Percentiles rank a stretch among this genome's conserved stretches.
These are phyloP conservation scores for Spongiforma sp. DNA, from an alignment of 1,284 basidiomycete genomes.

Conservation along the genomic window DNA sequence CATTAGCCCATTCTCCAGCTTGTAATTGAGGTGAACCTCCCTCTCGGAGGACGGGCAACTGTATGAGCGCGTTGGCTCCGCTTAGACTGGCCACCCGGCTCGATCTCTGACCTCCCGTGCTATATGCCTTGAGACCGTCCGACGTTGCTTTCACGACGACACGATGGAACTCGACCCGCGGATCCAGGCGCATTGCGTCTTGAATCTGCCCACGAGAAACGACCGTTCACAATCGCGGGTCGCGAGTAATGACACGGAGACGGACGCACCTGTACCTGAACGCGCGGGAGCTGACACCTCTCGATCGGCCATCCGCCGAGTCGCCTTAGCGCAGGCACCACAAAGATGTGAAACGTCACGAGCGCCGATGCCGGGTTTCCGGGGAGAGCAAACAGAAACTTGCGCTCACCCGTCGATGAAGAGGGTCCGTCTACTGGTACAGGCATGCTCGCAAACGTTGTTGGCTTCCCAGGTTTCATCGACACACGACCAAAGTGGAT, in stretches of 20 bases:
- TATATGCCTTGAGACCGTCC: slow-evolving; percentile 65
- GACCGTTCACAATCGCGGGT: not conserved
- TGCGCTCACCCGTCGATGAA: slow-evolving; percentile 34
- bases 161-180: slow-evolving; percentile 84
- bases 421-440: slow-evolving; percentile 9
- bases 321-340: slow-evolving; percentile 77
- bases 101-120: slow-evolving; percentile 86
- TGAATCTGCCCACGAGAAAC: slow-evolving; percentile 49
- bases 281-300: slow-evolving; percentile 64
- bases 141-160: slow-evolving; percentile 59
- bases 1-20: slow-evolving; percentile 58
- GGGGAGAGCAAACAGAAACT: slow-evolving; percentile 82
- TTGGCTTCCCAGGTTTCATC: slow-evolving; percentile 82
- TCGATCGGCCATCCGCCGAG: slow-evolving; percentile 70
- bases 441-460: slow-evolving; percentile 84
- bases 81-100: slow-evolving; percentile 79
- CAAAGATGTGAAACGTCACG: slow-evolving; percentile 89
- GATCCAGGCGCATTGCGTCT: slow-evolving; percentile 68
- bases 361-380: slow-evolving; percentile 90
- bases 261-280: slow-evolving; percentile 63
- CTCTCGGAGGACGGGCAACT: slow-evolving; percentile 60
- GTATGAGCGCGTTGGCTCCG: slow-evolving; percentile 78
- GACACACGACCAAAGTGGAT: slow-evolving; percentile 82
- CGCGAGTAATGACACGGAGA: not conserved
- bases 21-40: slow-evolving; percentile 48